Evolutionary conservation across 371 early-diverging fungal genomes (phyloP).

Genomic region (Syncephalastrum sp.): DNA sequence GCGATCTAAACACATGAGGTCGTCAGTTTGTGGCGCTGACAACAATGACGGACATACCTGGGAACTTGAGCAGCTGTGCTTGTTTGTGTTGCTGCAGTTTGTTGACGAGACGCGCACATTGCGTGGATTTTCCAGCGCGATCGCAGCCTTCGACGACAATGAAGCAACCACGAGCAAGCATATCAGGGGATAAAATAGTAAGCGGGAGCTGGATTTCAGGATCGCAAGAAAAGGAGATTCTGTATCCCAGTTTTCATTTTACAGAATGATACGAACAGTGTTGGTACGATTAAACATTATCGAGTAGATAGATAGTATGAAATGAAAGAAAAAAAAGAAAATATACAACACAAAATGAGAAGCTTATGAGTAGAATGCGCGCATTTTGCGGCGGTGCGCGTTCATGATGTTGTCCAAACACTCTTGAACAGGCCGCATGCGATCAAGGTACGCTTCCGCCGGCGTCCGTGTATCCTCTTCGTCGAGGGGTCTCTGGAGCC

Average conservation of each 20-base stretch:
- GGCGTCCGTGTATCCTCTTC: not conserved
- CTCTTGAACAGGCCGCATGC: conserved; percentile 7
- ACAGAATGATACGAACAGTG: too few relatives aligned
- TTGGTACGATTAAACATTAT: too few relatives aligned
- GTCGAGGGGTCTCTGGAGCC: conserved; percentile 1
- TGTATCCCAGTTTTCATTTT: too few relatives aligned
- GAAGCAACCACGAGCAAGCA: conserved; percentile 76
- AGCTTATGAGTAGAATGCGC: too few relatives aligned
- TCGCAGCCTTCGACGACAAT: conserved; percentile 98
- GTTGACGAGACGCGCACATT: conserved; percentile 68
- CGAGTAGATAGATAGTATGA: too few relatives aligned
- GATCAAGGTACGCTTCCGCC: not conserved
- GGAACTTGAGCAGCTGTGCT: conserved; percentile 69
- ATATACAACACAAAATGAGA: too few relatives aligned
- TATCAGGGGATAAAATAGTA: conserved; percentile 3
- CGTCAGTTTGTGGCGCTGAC: not conserved
- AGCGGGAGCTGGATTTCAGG: too few relatives aligned
- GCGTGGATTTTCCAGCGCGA: conserved; percentile 95
- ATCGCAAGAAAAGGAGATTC: too few relatives aligned
- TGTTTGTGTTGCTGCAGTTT: conserved; percentile 52
- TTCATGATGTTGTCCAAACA: not conserved
- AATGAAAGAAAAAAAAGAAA: too few relatives aligned
- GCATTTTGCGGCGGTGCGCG: too few relatives aligned
- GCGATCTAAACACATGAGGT: conserved; percentile 63
- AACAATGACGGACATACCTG: conserved; percentile 46